phyloP scores from a whole-genome alignment of 2,329 filamentous ascomycete species.

The Aspergillus sp. region DNA sequence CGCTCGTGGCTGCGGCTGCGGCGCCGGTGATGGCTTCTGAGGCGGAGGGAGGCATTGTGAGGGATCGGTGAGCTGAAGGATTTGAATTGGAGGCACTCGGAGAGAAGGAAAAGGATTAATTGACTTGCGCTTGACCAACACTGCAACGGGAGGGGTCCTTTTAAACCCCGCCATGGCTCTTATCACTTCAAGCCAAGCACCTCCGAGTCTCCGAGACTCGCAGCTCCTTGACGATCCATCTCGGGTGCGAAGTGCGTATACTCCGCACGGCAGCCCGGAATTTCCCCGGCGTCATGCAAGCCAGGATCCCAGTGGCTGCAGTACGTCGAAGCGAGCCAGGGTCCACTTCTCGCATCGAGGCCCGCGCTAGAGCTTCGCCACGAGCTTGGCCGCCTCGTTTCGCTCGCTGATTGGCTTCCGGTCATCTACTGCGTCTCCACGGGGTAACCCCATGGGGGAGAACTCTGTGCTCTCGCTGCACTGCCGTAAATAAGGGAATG shows the following conservation, averaged over 20 bases:
- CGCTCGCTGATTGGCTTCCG: not conserved
- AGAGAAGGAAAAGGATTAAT: not conserved
- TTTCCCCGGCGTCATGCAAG: not conserved
- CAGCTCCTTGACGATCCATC: not conserved
- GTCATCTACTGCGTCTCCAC: not conserved
- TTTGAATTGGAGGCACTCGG: not conserved
- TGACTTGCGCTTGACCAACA: not conserved
- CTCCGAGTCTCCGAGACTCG: not conserved
- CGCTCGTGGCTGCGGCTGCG: not conserved
- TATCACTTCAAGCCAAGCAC: not conserved
- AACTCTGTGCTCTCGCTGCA: not conserved
- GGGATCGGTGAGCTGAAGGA: not conserved
- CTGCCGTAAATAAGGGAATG: not conserved
- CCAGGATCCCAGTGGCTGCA: not conserved
- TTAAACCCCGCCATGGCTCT: not conserved
- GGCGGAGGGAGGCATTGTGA: not conserved
- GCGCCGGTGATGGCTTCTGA: not conserved
- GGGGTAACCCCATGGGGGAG: conserved; percentile 5
- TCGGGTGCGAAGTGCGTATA: not conserved
- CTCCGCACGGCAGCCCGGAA: not conserved
- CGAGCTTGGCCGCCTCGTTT: not conserved
- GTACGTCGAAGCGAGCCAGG: not conserved
- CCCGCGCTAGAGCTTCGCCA: not conserved
- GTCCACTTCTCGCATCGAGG: conserved; percentile 5
- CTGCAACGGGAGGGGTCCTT: not conserved